Evolutionary conservation across 1,139 yeast genomes (phyloP), one percentile per base, ranked within the genome.

Genomic region (Lodderomyces oxycetoniae): DNA sequence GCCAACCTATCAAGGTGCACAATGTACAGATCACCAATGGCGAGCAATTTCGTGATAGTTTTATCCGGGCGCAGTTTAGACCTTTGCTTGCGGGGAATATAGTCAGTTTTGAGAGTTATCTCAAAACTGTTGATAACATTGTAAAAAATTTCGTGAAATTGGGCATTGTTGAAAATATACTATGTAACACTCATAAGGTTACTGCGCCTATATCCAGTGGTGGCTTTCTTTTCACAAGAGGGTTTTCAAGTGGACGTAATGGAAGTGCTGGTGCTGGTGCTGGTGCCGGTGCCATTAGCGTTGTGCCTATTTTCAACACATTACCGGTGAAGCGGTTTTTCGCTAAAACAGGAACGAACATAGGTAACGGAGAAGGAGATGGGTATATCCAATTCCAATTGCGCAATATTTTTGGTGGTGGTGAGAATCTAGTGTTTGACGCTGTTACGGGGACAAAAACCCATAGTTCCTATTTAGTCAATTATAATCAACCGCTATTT

Each of bases 281-380:
- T 57, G 24, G 48, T 65, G 3, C 24, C 20, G 31, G 31, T 5
- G 34, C 34, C 10, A 36, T 77, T 9, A 67, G 69, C 17, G 48
- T 83, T 10, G 67, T 71, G 0, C 82, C 88, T 0, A 67, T 70
- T n/a, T 57, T 83, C 40, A 69, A 73, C 35, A 46, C 82, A 2
- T 41, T 67, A 9, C 93, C 93, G 0, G 71, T 73, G 2, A 80
- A 82, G 45, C 69, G 66, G 45, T 81, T 84, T 50, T 74, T 74
- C 41, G 88, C 93, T 40, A 82, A 81, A 49, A 85, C 95, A 2
- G 96, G 96, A n/a, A 89, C 96, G 4, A 88, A 84, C 55, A 75
- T 89, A 4, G 96, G 96, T 2, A 89, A 89, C 52, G 94, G 95
- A 17, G 96, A 88, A 62, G 97, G 96, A 19, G 94, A 85, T 52